These are phyloP conservation scores for Bipolaris sorokiniana DNA, from an alignment of 2,329 filamentous ascomycete species.

Conservation along the genomic window DNA sequence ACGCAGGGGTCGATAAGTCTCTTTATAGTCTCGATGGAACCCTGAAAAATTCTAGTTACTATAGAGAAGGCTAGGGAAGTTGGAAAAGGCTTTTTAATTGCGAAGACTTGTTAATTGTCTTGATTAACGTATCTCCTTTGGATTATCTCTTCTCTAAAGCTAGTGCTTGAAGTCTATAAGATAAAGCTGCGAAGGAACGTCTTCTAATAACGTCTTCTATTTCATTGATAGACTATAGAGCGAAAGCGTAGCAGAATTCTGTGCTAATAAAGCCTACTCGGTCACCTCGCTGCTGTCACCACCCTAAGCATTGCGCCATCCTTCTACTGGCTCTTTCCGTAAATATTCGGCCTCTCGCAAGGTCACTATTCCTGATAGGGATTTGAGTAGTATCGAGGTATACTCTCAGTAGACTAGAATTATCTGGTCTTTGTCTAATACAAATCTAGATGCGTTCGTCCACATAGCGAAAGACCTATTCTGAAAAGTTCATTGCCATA, in stretches of 20 bases:
- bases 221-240: constrained; percentile 29
- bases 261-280: constrained; percentile 16
- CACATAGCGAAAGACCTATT: constrained; percentile 25
- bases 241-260: constrained; percentile 16
- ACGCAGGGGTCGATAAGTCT: constrained; percentile 19
- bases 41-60: not conserved
- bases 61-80: constrained; percentile 26
- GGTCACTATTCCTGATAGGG: constrained; percentile 39
- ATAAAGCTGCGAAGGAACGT: constrained; percentile 21
- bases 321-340: constrained; percentile 21
- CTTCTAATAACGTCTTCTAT: constrained; percentile 28
- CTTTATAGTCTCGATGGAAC: not conserved
- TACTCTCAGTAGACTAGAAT: constrained; percentile 26
- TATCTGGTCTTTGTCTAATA: constrained; percentile 29
- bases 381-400: constrained; percentile 38
- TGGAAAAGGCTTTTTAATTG: constrained; percentile 24
- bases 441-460: constrained; percentile 16
- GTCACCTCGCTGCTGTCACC: constrained; percentile 28
- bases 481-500: constrained; percentile 12
- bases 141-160: constrained; percentile 33
- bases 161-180: constrained; percentile 31
- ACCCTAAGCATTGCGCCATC: constrained; percentile 17
- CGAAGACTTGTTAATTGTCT: constrained; percentile 24
- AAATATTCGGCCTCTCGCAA: constrained; percentile 42
- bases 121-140: constrained; percentile 11